These are phyloP conservation scores for Talaromyces sp. DNA, from an alignment of 2,329 filamentous ascomycete genomes.

Conservation along the genomic window DNA sequence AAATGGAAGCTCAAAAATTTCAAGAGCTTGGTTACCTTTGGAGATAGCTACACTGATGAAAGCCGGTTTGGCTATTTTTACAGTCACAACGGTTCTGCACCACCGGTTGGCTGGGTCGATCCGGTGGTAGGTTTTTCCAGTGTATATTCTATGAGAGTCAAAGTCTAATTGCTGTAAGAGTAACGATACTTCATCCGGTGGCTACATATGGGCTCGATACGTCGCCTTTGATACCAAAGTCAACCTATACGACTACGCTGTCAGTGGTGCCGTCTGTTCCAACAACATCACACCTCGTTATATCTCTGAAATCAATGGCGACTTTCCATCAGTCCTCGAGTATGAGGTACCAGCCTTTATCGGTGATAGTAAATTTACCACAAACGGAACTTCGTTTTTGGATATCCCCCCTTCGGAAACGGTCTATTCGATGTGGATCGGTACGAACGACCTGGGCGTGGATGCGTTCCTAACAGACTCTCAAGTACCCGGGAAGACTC, in stretches of 20 bases:
- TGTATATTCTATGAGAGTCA: too few relatives aligned
- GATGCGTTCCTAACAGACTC: slow-evolving; percentile 64
- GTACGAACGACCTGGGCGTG: slow-evolving; percentile 72
- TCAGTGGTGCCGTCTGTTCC: slow-evolving; percentile 69
- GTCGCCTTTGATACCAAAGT: slow-evolving; percentile 57
- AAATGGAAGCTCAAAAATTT: slow-evolving; percentile 47
- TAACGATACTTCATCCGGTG: slow-evolving; percentile 60
- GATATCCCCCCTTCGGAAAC: slow-evolving; percentile 55
- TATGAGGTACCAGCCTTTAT: slow-evolving; percentile 54
- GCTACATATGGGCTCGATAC: slow-evolving; percentile 66
- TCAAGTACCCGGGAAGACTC: slow-evolving; percentile 57
- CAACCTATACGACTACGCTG: slow-evolving; percentile 63
- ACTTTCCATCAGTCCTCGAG: slow-evolving; percentile 61
- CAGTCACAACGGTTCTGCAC: slow-evolving; percentile 55
- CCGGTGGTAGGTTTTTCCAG: slow-evolving; percentile 38
- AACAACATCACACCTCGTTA: slow-evolving; percentile 62
- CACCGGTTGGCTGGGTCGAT: slow-evolving; percentile 59
- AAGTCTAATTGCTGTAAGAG: slow-evolving; percentile 26
- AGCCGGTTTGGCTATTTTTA: slow-evolving; percentile 63
- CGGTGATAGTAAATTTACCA: slow-evolving; percentile 26
- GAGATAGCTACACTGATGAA: slow-evolving; percentile 75
- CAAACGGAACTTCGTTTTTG: slow-evolving; percentile 31
- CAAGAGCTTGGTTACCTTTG: slow-evolving; percentile 65
- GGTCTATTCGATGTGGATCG: slow-evolving; percentile 75
- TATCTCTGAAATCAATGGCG: slow-evolving; percentile 49